Base-by-base conservation (phyloP, 768 basidiomycete genomes). In the Gloeostereum incarnatum region DNA sequence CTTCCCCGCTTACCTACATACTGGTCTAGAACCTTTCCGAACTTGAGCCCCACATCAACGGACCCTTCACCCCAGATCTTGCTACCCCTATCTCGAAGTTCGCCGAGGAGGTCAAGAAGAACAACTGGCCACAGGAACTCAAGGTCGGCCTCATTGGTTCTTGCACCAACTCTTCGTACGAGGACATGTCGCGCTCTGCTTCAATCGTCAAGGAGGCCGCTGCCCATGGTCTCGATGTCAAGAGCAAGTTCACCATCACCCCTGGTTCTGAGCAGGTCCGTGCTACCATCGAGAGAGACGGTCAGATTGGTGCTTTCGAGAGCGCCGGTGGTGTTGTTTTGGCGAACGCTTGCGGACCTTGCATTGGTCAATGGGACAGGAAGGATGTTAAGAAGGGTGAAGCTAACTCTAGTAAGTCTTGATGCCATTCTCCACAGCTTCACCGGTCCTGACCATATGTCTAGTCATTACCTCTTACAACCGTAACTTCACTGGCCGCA, bases 401-500 rank as follows among this genome's bases (percentile, higher is more conserved):
- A 51, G 68, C 75, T 51, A 99, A 98, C 78, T 94, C 96, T 31
- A 99, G 87, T 89, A 49, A 33, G 86, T 71, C 5, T 21, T n/a
- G n/a, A n/a, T n/a, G n/a, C n/a, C n/a, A n/a, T n/a, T 13, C 19
- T 19, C 33, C 33, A 2, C 3, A 17, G 14, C 14, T 14, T 23
- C 33, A 19, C 1, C 17, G 8, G 22, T 10, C 21, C 4, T 31
- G 29, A 14, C 7, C 7, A 13, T 26, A 3, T 36, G 31, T 33
- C 6, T 33, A 90, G 87, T 98, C 71, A 89, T 99, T 64, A 94
- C 94, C 37, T 97, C 93, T 14, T 99, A 99, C 78, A 99, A 99
- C 81, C 93, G 96, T 60, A 99, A 99, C 81, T 99, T 99, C 71
- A 98, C 96, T 49, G 96, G 94, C 41, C 91, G 96, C 57, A 99